Percentiles rank a stretch among this genome's conserved stretches.
Evolutionary conservation across 2,329 filamentous ascomycete species (phyloP).

Genomic region (Xylariomycetidae sp.): DNA sequence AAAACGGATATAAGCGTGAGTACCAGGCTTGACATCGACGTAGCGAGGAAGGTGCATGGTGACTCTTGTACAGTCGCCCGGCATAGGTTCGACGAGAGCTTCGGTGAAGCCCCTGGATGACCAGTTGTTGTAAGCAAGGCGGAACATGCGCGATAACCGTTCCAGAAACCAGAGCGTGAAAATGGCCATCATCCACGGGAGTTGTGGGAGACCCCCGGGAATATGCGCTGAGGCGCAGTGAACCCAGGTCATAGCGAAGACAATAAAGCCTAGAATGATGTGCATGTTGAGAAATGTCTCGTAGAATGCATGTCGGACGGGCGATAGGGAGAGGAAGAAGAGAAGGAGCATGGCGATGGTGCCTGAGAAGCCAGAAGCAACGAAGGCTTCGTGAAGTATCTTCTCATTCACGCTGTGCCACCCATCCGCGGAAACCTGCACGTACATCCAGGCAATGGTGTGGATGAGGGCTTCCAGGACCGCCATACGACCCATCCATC

Average conservation of each 20-base stretch:
- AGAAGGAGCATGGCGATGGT: conserved; percentile 60
- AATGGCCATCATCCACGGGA: conserved; percentile 69
- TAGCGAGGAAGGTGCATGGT: conserved; percentile 66
- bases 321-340: conserved; percentile 66
- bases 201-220: conserved; percentile 62
- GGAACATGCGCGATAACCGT: conserved; percentile 57
- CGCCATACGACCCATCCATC: conserved; percentile 75
- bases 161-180: conserved; percentile 76
- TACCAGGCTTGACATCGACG: conserved; percentile 62
- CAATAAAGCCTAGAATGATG: conserved; percentile 66
- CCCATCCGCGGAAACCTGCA: conserved; percentile 62
- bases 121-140: conserved; percentile 64
- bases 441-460: conserved; percentile 68
- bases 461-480: conserved; percentile 67
- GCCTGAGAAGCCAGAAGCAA: conserved; percentile 59
- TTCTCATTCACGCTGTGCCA: conserved; percentile 52
- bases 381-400: conserved; percentile 57
- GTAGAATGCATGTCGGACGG: conserved; percentile 90
- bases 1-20: conserved; percentile 72
- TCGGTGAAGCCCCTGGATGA: conserved; percentile 54
- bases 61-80: conserved; percentile 65
- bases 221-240: conserved; percentile 68
- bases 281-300: conserved; percentile 91
- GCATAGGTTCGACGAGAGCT: conserved; percentile 63
- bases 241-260: conserved; percentile 69